These are phyloP conservation scores for Yamadazyma diospyri DNA, from an alignment of 1,139 yeast species.

Conservation along the genomic window DNA sequence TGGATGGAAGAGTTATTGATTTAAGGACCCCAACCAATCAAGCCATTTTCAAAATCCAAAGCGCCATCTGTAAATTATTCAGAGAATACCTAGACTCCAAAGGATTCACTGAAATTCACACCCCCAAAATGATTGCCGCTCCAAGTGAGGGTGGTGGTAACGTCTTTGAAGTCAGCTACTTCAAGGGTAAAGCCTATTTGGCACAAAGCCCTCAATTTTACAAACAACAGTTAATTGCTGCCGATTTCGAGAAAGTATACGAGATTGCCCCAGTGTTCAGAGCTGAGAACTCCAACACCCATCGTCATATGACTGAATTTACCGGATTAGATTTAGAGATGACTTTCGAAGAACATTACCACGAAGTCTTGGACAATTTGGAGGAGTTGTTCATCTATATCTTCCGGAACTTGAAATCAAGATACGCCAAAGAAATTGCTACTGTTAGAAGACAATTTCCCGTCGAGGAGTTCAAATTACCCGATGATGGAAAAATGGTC, in stretches of 20 bases:
- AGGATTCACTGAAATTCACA: conserved; percentile 85
- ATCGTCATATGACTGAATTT: conserved; percentile 98
- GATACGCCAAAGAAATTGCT: conserved; percentile 83
- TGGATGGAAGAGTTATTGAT: conserved; percentile 93
- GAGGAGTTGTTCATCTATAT: conserved; percentile 86
- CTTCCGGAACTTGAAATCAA: conserved; percentile 73
- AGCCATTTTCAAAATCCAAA: conserved; percentile 91
- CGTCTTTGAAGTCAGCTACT: conserved; percentile 89
- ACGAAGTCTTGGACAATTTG: conserved; percentile 84
- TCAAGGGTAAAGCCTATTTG: conserved; percentile 86
- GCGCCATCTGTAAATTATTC: conserved; percentile 84
- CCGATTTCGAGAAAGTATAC: conserved; percentile 93
- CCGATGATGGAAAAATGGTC: conserved; percentile 87
- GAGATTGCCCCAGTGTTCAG: conserved; percentile 98
- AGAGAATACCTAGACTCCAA: conserved; percentile 73
- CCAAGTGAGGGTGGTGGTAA: conserved; percentile 98
- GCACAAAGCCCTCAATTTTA: conserved; percentile 98
- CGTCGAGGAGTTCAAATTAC: conserved; percentile 93
- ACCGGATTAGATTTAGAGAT: conserved; percentile 96
- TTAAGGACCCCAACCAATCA: conserved; percentile 96
- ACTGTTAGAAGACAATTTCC: conserved; percentile 93
- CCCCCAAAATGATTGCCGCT: conserved; percentile 93
- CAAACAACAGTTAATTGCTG: conserved; percentile 96
- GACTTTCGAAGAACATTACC: conserved; percentile 97
- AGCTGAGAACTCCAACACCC: conserved; percentile 98